Percentiles rank a stretch among this genome's conserved stretches.
phyloP scores from a whole-genome alignment of 148 eudicot genomes.

The Diospyros lotus region DNA sequence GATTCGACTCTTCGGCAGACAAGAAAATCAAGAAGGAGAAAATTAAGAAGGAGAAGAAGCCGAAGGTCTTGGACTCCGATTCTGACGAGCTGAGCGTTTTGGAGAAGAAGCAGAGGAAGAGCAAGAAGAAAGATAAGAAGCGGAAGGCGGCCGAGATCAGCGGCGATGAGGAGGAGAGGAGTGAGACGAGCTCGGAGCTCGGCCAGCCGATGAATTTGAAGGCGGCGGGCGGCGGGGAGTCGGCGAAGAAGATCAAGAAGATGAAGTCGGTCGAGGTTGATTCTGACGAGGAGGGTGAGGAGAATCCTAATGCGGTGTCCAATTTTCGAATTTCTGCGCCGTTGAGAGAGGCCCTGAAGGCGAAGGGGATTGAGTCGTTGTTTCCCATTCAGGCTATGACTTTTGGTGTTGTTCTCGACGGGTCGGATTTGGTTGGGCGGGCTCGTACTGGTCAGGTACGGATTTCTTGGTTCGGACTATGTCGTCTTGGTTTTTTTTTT shows the following conservation, averaged over 20 bases:
- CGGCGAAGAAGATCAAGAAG: slow-evolving; percentile 31
- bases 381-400: slow-evolving; percentile 96
- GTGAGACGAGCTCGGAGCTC: slow-evolving; percentile 46
- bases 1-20: slow-evolving; percentile 7
- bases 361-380: slow-evolving; percentile 69
- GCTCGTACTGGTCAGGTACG: slow-evolving; percentile 93
- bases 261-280: slow-evolving; percentile 18
- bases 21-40: slow-evolving; percentile 25
- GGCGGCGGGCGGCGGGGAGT: slow-evolving; percentile 5
- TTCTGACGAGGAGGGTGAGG: slow-evolving; percentile 25
- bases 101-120: slow-evolving; percentile 32
- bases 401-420: slow-evolving; percentile 55
- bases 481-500: too few species aligned
- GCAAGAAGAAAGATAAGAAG: slow-evolving; percentile 47
- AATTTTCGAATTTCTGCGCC: slow-evolving; percentile 73
- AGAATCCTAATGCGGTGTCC: slow-evolving; percentile 50
- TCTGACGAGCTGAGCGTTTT: slow-evolving; percentile 8
- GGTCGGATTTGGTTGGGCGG: slow-evolving; percentile 81
- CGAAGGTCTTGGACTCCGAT: slow-evolving; percentile 11
- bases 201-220: slow-evolving; percentile 39
- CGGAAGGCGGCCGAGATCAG: slow-evolving; percentile 40
- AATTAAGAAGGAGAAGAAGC: slow-evolving; percentile 20
- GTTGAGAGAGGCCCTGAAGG: slow-evolving; percentile 48
- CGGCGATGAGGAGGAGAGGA: slow-evolving; percentile 25
- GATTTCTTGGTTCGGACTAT: not conserved